phyloP scores from a whole-genome alignment of 257 asterid species.

The Penstemon newberryi region DNA sequence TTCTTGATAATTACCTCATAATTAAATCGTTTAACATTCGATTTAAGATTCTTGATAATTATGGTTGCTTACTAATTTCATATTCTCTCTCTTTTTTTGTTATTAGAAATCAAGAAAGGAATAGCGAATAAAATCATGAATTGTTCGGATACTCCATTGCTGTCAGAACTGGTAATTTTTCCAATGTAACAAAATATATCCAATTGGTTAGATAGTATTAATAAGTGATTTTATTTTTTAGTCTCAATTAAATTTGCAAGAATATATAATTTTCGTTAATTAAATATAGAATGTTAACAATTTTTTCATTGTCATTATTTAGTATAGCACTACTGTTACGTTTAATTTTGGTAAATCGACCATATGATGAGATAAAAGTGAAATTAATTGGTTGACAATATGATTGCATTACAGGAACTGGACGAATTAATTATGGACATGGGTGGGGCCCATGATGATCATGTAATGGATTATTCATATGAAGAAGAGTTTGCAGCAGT shows the following conservation, averaged over 20 bases:
- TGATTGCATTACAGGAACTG: slow-evolving; percentile 17
- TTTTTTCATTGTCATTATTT: too few species aligned
- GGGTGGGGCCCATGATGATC: slow-evolving; percentile 3
- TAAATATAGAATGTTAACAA: too few species aligned
- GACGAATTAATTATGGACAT: slow-evolving; percentile 10
- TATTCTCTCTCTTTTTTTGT: neutral
- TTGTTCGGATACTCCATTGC: slow-evolving; percentile 21
- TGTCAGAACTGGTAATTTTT: slow-evolving; percentile 25
- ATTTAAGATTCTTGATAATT: neutral
- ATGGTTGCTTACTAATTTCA: neutral
- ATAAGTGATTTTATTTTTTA: too few species aligned
- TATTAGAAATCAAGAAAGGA: neutral
- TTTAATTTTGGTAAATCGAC: neutral
- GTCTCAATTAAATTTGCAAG: too few species aligned
- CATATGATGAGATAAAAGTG: too few species aligned
- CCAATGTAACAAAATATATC: too few species aligned
- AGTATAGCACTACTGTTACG: too few species aligned
- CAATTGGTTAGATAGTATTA: too few species aligned
- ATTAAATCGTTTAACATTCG: too few species aligned
- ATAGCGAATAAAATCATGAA: neutral
- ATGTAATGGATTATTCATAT: slow-evolving; percentile 19
- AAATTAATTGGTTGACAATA: too few species aligned
- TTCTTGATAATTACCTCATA: too few species aligned
- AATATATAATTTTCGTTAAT: too few species aligned
- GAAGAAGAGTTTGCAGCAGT: slow-evolving; percentile 26